Base-by-base conservation (phyloP, 2,329 filamentous ascomycete genomes). In the Knufia fluminis region DNA sequence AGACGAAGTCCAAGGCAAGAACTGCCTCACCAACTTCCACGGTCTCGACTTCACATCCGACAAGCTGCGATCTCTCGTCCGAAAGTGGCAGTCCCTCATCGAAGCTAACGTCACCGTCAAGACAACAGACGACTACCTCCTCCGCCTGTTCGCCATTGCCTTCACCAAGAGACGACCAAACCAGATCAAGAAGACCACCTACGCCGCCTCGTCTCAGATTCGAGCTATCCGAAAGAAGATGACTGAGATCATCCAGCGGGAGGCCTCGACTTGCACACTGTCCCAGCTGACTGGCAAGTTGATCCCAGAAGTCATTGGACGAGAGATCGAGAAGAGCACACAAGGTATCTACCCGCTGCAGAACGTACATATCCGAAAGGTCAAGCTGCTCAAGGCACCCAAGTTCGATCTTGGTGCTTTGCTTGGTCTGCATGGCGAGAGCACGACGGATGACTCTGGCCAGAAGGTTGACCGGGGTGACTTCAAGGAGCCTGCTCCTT, bases 181-280 rank as follows among this genome's bases (percentile, higher is more conserved):
- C 81, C 92, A 98, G 82, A 91, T 98, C 80, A 95, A 95, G 86
- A 98, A 97, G 86, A 98, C 92, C 67, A 98, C 92, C 71, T 98
- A 98, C 71, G 92, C 92, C 63, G 85, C 85, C 60, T 89, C 88
- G 60, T 97, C 92, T 60, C 92, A 98, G 78, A 97, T 97, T 74
- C 86, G 91, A 62, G 84, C 86, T 64, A 98, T 98, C 74, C 86
- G 92, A 75, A 92, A 90, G 82, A 97, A 98, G 88, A 98, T 98
- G 92, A 86, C 82, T 60, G 92, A 98, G 76, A 97, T 98, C 75
- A 97, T 98, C 74, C 82, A 86, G 74, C 86, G 90, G 65, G 92
- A 98, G 80, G 92, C 92, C 57, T 80, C 86, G 64, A 87, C 80
- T 78, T 94, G 89, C 83, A 94, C 89, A 59, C 83, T 98, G 61